Evolutionary conservation across 805 yeast genomes (phyloP), one percentile per base, ranked within the genome.

Genomic region (Zygotorulaspora danielsina): DNA sequence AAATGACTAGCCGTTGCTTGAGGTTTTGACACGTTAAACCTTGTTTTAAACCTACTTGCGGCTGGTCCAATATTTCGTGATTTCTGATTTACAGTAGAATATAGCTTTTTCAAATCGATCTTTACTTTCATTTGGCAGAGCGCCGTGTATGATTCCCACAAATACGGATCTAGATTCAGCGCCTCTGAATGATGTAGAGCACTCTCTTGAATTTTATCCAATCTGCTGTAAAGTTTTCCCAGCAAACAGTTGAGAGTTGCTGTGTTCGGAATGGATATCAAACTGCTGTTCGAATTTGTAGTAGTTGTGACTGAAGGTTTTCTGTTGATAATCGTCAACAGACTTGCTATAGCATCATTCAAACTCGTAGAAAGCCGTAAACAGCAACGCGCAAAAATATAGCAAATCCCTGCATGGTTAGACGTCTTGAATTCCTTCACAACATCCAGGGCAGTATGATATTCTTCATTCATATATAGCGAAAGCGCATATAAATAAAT

Each of bases 111-210:
- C 29, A 55, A 38, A 42, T 78, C 76, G 13, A 87, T 71, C 42
- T 75, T 75, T 13, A 82, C 85, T 9, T 95, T 93, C 64, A 82
- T 65, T 34, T 71, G 70, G 51, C 87, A 78, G 34, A 93, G 65
- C 30, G 81, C 80, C 48, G 81, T 86, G 47, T 86, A 79, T 0
- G 96, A 87, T 55, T 87, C 96, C 75, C 93, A 87, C 28, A 87
- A 71, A 55, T 70, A 85, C 12, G 95, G 96, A 56, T 93, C 84
- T 46, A 71, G 63, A 43, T 78, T 76, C 41, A 87, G 69, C 1
- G 90, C 85, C 48, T 73, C 76, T 0, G 85, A 72, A 57, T 81
- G 84, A 52, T 78, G 75, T 34, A 81, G 63, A 0, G 83, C 72
- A 41, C 93, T 79, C 41, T 80, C 78, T 48, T 78, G 75, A 4